Percentiles rank a stretch among this genome's conserved stretches.
Evolutionary conservation across 169 alveolate species (phyloP).

Genomic region (Theileria parva): DNA sequence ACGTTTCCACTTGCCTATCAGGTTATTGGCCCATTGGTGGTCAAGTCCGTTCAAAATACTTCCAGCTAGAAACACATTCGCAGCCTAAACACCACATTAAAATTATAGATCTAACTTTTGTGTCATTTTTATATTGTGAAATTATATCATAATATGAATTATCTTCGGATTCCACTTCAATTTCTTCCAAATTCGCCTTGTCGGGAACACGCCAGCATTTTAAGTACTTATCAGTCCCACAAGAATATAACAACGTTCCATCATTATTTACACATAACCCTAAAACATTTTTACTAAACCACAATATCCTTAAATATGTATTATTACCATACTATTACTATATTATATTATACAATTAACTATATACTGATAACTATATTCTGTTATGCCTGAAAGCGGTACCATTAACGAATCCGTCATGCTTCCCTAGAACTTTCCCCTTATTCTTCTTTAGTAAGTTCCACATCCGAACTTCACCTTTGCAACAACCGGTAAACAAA

Average conservation of each 20-base stretch:
- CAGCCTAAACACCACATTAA: constrained; percentile 24
- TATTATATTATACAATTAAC: too few relatives aligned
- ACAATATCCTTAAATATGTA: background rate
- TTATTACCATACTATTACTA: background rate
- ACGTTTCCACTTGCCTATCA: constrained; percentile 28
- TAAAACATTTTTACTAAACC: background rate
- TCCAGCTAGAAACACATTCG: constrained; percentile 19
- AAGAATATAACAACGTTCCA: constrained; percentile 77
- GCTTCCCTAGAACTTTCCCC: constrained; percentile 85
- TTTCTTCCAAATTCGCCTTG: constrained; percentile 58
- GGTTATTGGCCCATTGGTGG: constrained; percentile 77
- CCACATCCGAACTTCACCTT: constrained; percentile 96
- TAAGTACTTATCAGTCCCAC: constrained; percentile 91
- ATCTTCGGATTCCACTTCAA: constrained; percentile 37
- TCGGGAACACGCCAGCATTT: constrained; percentile 72
- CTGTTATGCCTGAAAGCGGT: background rate
- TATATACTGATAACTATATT: too few relatives aligned
- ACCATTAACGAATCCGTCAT: constrained; percentile 92
- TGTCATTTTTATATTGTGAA: background rate
- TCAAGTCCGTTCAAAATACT: constrained; percentile 84
- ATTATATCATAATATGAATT: background rate
- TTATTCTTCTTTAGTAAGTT: constrained; percentile 86
- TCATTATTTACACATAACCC: constrained; percentile 82
- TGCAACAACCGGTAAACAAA: constrained; percentile 92
- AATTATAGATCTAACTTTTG: background rate